Base-by-base conservation (phyloP, 192 early-diverging fungal species). In the Diversispora eburnea region DNA sequence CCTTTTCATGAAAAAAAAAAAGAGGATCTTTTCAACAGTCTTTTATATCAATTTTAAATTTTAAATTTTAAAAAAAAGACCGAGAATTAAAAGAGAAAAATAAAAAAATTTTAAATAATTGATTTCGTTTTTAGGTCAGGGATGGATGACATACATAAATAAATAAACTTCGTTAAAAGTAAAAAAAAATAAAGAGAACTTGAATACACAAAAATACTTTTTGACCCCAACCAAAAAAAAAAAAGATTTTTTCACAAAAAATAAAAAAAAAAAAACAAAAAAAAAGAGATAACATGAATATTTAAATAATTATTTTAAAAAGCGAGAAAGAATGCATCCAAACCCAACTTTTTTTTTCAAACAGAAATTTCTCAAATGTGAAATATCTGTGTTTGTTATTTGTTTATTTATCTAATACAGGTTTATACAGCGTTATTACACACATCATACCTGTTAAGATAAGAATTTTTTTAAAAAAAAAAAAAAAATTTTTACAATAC, bases 371-470 rank as follows among this genome's bases (percentile, higher is more conserved):
- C 25, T 33, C 25, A 33, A 33, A 33, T 33, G 25, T 33, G 25
- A 54, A 17, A 54, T 17, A 54, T 13, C 51, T 54, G 51, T 17
- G 51, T 54, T 54, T 54, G n/a, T 33, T 54, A 54, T 54, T 54
- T 54, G 51, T 54, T 54, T 54, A 54, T 54, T 54, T 54, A 54
- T 54, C 51, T 54, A 54, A 54, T 54, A 54, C 51, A 54, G 51
- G 51, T 54, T 33, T 33, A 33, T 33, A 33, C 25, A 33, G 25
- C 25, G 25, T 2, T 33, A 33, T 33, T 33, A 33, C 25, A 33
- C 25, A 33, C 25, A 33, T 33, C 25, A 33, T 33, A 33, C 25
- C 25, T 33, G 25, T 33, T 33, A 33, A 33, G 25, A 33, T 33
- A 33, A 33, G 25, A 33, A 33, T 33, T 33, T 33, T n/a, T n/a